A percentile compares a stretch with the other conserved stretches of the same genome.
Conservation (phyloP, 148 eudicot species). For the Mesembryanthemum crystallinum region DNA sequence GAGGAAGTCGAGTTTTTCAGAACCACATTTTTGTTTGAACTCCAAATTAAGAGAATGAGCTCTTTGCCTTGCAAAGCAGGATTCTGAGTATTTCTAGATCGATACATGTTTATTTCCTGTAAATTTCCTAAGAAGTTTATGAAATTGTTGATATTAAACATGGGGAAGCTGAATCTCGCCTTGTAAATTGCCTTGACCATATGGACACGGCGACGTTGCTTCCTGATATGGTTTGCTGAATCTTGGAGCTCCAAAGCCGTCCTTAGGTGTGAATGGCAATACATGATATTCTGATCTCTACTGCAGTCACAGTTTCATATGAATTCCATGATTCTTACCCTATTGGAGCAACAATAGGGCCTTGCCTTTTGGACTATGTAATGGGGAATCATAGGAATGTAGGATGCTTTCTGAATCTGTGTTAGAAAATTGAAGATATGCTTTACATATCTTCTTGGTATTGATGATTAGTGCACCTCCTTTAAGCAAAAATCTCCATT, state of each 20-base stretch:
- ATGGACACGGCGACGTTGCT: neutral
- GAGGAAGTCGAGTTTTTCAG: too few relatives aligned
- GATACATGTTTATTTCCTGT: too few relatives aligned
- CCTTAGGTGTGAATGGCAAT: neutral
- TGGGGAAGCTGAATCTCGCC: neutral
- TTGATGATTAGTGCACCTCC: conserved; percentile 25
- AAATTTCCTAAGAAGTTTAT: neutral
- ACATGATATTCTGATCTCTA: neutral
- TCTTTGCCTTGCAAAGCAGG: too few relatives aligned
- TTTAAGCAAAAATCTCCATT: conserved; percentile 26
- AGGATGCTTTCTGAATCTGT: conserved; percentile 12
- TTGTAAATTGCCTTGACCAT: neutral
- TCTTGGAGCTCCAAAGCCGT: neutral
- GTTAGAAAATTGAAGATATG: neutral
- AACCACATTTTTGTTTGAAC: too few relatives aligned
- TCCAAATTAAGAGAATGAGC: too few relatives aligned
- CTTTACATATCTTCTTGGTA: conserved; percentile 12
- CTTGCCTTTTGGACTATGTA: neutral
- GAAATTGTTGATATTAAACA: neutral
- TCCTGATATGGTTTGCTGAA: neutral
- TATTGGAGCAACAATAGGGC: too few relatives aligned
- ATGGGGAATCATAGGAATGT: neutral
- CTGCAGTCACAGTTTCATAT: neutral
- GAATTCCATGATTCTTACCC: neutral
- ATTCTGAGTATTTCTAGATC: too few relatives aligned